Evolutionary conservation across 345 rosid species (phyloP), one percentile per base, ranked within the genome.

Genomic region (Murraya koenigii): DNA sequence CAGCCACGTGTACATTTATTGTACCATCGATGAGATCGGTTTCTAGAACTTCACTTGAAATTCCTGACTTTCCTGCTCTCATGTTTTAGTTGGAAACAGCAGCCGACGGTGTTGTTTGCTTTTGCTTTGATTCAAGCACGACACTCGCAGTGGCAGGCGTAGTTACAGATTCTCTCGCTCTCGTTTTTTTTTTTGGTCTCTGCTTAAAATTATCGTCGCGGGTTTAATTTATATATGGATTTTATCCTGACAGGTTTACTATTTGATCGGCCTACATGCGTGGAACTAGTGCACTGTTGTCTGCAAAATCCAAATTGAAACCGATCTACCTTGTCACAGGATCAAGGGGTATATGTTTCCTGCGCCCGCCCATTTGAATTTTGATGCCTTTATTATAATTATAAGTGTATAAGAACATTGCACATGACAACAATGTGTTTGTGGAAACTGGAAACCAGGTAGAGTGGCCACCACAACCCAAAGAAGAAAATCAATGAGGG

Each of bases 391-490:
- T 52, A 68, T 41, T 13, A 52, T 66, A 33, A 9, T 33, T n/a
- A 7, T 32, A 7, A 70, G 19, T 23, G 38, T 71, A 39, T 15
- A 36, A 62, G n/a, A 38, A 22, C 5, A 25, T 58, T 41, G 54
- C 32, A 58, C 52, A 4, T 9, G 26, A 33, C 17, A 5, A 19
- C 44, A 26, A 7, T 38, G 23, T 75, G 32, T 62, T 14, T 36
- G 1, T 74, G 49, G 49, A 44, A 13, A 44, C 49, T 44, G 49
- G 8, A 32, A 65, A 49, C 58, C 84, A 87, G 92, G 87, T 55
- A 83, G 56, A 5, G 71, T 89, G 82, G 77, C 86, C 58, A 80
- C 87, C 65, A 68, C 82, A 25, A 85, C 81, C 91, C 89, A 7
- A 84, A 81, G 84, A 87, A 85, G 80, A 79, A 44, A 19, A 84